phyloP scores from a whole-genome alignment of 176 grass and related monocot genomes.

The Rhynchospora tenuis region DNA sequence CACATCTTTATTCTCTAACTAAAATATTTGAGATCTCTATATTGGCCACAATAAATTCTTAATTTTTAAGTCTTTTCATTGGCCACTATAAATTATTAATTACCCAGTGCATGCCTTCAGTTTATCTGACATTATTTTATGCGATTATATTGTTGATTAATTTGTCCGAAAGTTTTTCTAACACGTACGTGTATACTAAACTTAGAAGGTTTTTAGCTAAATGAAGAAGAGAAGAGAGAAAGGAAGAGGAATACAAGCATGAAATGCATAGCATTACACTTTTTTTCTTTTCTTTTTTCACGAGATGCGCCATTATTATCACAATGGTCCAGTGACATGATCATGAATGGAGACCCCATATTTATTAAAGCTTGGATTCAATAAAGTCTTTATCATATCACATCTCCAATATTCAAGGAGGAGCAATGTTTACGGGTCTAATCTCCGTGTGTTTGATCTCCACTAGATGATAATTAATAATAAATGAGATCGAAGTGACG shows the following conservation, averaged over 20 bases:
- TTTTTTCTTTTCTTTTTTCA: background rate
- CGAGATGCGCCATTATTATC: constrained; percentile 11
- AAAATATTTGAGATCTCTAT: background rate
- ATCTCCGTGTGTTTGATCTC: background rate
- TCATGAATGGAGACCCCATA: background rate
- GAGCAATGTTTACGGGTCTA: background rate
- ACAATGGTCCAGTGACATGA: background rate
- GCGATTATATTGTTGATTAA: background rate
- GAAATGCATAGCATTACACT: background rate
- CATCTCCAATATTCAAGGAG: constrained; percentile 19
- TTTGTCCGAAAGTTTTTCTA: background rate
- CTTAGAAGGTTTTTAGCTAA: background rate
- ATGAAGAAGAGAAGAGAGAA: too few relatives aligned
- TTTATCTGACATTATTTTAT: background rate
- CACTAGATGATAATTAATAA: background rate
- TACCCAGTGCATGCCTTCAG: background rate
- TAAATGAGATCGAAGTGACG: background rate
- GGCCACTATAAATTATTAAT: background rate
- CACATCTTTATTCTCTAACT: background rate
- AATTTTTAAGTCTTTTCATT: background rate
- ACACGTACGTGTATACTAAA: background rate
- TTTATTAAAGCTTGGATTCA: background rate
- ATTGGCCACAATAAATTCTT: background rate
- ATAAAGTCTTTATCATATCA: constrained; percentile 12
- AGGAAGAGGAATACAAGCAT: background rate